Evolutionary conservation across 139 green algal genomes (phyloP).

Genomic region (Chlorella sp.): DNA sequence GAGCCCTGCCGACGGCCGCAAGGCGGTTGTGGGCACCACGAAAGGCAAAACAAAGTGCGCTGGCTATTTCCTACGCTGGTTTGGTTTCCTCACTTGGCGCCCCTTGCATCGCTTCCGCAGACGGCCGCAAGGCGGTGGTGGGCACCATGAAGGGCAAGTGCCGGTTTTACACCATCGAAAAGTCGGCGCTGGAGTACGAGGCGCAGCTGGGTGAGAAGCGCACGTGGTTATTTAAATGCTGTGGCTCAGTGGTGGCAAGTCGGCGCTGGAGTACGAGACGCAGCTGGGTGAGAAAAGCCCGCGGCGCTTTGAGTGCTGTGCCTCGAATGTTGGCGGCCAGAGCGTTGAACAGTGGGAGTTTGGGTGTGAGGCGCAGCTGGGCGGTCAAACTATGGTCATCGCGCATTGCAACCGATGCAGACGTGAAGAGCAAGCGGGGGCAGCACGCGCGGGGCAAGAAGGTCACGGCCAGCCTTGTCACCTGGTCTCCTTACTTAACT

Average conservation of each 20-base stretch:
- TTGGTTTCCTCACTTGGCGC: neutral
- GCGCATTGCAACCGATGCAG: slow-evolving; percentile 23
- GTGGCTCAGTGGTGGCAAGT: neutral
- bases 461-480: no score
- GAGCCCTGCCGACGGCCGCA: no score
- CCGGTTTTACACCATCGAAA: slow-evolving; percentile 67
- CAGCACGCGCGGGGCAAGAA: slow-evolving; percentile 70
- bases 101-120: neutral
- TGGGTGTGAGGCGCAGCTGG: slow-evolving; percentile 82
- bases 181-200: slow-evolving; percentile 76
- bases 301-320: no score
- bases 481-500: no score
- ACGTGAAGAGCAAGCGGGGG: slow-evolving; percentile 69
- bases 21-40: no score
- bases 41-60: no score
- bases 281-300: slow-evolving; percentile 55
- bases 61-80: no score
- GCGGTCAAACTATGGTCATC: no score
- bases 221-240: no score
- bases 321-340: no score
- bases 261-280: slow-evolving; percentile 80
- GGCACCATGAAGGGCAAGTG: slow-evolving; percentile 80
- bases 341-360: slow-evolving; percentile 54
- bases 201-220: slow-evolving; percentile 71
- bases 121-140: slow-evolving; percentile 67